Conservation (phyloP, 2,329 filamentous ascomycete genomes). For the Blastomyces gilchristii region DNA sequence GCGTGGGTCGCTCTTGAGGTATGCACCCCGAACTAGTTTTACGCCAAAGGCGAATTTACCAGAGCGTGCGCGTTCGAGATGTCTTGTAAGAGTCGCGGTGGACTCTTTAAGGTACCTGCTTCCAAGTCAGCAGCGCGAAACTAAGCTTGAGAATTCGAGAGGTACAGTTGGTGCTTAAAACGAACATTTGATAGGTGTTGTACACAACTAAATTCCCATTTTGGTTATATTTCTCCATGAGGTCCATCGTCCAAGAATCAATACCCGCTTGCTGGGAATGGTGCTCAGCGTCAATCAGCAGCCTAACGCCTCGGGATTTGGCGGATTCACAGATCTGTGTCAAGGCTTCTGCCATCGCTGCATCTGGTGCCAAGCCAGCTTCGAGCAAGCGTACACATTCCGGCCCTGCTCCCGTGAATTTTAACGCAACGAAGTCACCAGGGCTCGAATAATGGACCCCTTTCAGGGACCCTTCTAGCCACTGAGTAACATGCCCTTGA, state of each 20-base stretch:
- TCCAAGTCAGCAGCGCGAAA: constrained; percentile 3
- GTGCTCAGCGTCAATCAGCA: constrained; percentile 47
- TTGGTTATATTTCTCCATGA: constrained; percentile 45
- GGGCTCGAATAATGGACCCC: constrained; percentile 44
- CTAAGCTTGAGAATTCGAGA: not conserved
- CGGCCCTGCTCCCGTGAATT: constrained; percentile 63
- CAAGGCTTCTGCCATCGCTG: constrained; percentile 14
- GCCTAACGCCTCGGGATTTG: constrained; percentile 24
- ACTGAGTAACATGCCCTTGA: constrained; percentile 31
- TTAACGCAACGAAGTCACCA: constrained; percentile 45
- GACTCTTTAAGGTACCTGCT: constrained; percentile 38
- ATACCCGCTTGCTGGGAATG: constrained; percentile 43
- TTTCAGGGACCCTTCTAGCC: constrained; percentile 44
- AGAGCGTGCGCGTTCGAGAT: constrained; percentile 36
- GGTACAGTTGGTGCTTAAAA: not conserved
- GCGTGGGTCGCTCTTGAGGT: constrained; percentile 41
- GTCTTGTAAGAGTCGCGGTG: constrained; percentile 35
- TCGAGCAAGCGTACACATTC: constrained; percentile 15
- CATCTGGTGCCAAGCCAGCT: constrained; percentile 12
- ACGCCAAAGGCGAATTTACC: constrained; percentile 43
- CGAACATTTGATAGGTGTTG: constrained; percentile 43
- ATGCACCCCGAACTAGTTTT: constrained; percentile 46
- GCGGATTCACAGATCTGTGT: constrained; percentile 17
- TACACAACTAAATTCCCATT: constrained; percentile 43
- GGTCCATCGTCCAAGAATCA: constrained; percentile 43